These are phyloP conservation scores for Mycena epipterygia DNA, from an alignment of 768 basidiomycete genomes.

Conservation along the genomic window DNA sequence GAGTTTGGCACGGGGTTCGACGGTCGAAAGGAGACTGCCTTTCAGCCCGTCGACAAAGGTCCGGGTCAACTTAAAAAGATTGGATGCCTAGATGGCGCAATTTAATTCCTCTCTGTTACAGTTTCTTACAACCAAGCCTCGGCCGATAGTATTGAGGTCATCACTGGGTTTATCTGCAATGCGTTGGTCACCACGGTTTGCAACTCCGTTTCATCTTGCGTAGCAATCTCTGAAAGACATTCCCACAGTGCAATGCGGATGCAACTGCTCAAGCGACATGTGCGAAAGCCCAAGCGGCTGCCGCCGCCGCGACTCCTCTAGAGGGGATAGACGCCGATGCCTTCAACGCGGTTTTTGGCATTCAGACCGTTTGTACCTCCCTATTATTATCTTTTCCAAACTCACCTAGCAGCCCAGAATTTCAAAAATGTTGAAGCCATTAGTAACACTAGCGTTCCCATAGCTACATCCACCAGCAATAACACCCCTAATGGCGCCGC, in stretches of 20 bases:
- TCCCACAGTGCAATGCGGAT: conserved; percentile 52
- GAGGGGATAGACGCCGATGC: conserved; percentile 71
- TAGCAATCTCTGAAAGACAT: too few relatives aligned
- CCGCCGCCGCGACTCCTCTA: conserved; percentile 53
- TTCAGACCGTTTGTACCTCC: conserved; percentile 50
- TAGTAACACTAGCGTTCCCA: conserved; percentile 47
- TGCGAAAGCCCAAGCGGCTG: conserved; percentile 54
- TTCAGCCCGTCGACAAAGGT: conserved; percentile 65
- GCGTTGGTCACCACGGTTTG: conserved; percentile 17
- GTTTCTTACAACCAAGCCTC: conserved; percentile 16
- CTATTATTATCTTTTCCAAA: conserved; percentile 24
- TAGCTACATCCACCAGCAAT: not conserved
- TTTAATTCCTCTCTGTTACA: too few relatives aligned
- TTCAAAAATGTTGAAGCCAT: conserved; percentile 55
- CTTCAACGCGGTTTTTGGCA: conserved; percentile 59
- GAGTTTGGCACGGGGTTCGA: conserved; percentile 70
- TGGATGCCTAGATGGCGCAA: too few relatives aligned
- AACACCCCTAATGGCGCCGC: not conserved
- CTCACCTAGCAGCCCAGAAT: conserved; percentile 41
- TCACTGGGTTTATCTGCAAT: conserved; percentile 13
- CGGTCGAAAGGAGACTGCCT: conserved; percentile 65
- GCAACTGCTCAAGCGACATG: conserved; percentile 68
- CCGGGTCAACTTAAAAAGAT: conserved; percentile 21
- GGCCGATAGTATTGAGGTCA: not conserved
- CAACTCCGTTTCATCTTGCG: not conserved